Conservation (phyloP, 495 filamentous ascomycete genomes). For the Beverwykella pulmonaria region DNA sequence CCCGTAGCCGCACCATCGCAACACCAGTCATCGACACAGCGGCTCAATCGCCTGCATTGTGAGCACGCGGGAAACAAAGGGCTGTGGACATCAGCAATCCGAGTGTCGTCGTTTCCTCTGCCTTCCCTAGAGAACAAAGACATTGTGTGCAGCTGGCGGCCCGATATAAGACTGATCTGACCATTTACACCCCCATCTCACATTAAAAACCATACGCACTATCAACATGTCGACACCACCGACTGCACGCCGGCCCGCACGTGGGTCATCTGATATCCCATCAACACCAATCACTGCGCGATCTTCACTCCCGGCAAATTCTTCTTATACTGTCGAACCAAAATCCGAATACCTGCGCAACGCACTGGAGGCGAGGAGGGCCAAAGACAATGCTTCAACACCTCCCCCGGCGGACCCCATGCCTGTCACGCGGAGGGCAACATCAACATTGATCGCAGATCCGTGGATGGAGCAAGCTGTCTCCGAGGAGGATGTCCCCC, state of each 20-base stretch:
- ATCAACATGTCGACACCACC: slow-evolving; percentile 27
- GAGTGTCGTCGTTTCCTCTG: not conserved
- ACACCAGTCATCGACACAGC: not conserved
- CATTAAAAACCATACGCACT: not conserved
- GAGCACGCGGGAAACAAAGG: not conserved
- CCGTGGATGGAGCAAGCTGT: slow-evolving; percentile 24
- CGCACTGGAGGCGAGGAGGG: slow-evolving; percentile 25
- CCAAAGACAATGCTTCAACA: slow-evolving; percentile 14
- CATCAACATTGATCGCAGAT: slow-evolving; percentile 4
- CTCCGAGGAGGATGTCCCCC: slow-evolving; percentile 9
- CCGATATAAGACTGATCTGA: not conserved
- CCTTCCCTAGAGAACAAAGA: slow-evolving; percentile 8
- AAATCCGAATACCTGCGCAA: slow-evolving; percentile 33
- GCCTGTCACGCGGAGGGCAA: not conserved
- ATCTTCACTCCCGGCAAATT: not conserved
- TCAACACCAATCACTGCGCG: slow-evolving; percentile 1
- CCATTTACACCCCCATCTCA: not conserved
- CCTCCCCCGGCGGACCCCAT: slow-evolving; percentile 1
- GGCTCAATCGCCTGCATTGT: not conserved
- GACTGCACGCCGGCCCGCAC: slow-evolving; percentile 17
- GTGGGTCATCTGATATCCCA: not conserved
- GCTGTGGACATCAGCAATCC: not conserved
- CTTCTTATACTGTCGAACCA: slow-evolving; percentile 17
- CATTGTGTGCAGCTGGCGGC: slow-evolving; percentile 5
- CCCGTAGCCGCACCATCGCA: not conserved